A percentile compares a stretch with the other conserved stretches of the same genome.
Conservation (phyloP, 345 rosid species). For the Citrus sinensis region DNA sequence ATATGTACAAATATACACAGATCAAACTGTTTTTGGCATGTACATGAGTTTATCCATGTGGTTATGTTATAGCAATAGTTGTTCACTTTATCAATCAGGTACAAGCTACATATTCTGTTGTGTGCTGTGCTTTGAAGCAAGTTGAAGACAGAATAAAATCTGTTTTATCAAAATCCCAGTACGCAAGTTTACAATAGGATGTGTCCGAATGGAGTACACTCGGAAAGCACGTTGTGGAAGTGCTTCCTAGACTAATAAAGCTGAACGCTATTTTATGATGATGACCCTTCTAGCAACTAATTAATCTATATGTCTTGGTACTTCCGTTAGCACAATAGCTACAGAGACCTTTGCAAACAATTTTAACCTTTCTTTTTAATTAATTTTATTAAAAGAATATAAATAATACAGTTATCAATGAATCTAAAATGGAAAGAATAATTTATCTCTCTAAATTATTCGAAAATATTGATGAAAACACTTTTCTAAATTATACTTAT, state of each 20-base stretch:
- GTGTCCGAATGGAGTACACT: background rate
- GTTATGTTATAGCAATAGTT: background rate
- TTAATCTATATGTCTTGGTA: no score
- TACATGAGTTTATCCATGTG: background rate
- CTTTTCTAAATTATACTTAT: no score
- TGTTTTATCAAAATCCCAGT: background rate
- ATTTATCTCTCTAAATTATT: no score
- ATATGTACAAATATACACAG: slow-evolving; percentile 2
- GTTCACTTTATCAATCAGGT: background rate
- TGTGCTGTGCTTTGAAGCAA: background rate
- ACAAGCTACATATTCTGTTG: background rate
- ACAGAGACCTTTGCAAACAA: no score
- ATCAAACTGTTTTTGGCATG: background rate
- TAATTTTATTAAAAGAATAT: no score
- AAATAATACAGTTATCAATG: no score
- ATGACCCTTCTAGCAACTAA: no score
- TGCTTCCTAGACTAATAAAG: background rate
- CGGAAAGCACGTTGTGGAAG: background rate
- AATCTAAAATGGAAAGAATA: no score
- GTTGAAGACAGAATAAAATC: background rate
- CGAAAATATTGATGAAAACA: no score
- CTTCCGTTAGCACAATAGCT: no score
- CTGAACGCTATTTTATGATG: no score
- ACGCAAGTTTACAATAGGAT: background rate
- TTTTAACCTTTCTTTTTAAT: no score